Conservation (phyloP, 2,329 filamentous ascomycete genomes). For the Fusarium liriodendri region DNA sequence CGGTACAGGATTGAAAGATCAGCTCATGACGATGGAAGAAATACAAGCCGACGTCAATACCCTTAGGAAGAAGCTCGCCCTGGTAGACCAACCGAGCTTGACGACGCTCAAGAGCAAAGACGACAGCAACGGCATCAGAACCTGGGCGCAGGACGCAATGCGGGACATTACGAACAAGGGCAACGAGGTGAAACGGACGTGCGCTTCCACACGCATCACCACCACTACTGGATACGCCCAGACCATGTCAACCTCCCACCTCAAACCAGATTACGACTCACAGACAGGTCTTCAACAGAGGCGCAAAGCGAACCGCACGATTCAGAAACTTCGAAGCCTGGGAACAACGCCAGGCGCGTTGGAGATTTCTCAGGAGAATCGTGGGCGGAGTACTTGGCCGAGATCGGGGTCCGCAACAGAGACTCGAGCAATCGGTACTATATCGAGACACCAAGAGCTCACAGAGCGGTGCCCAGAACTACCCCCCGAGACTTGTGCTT, state of each 20-base stretch:
- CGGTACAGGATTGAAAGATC: neutral
- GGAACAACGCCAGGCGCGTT: slow-evolving; percentile 29
- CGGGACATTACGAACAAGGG: slow-evolving; percentile 36
- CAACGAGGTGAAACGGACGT: slow-evolving; percentile 43
- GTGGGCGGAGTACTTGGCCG: slow-evolving; percentile 43
- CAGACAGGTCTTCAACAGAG: slow-evolving; percentile 8
- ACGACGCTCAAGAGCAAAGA: slow-evolving; percentile 8
- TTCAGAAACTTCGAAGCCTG: slow-evolving; percentile 38
- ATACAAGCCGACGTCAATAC: slow-evolving; percentile 28
- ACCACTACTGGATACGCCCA: slow-evolving; percentile 68
- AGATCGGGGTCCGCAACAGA: slow-evolving; percentile 25
- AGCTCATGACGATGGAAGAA: slow-evolving; percentile 17
- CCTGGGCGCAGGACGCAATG: slow-evolving; percentile 38
- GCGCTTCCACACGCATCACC: slow-evolving; percentile 70
- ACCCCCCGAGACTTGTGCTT: neutral
- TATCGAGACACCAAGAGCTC: slow-evolving; percentile 30
- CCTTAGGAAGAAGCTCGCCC: slow-evolving; percentile 9
- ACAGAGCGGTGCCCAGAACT: slow-evolving; percentile 25
- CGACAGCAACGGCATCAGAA: slow-evolving; percentile 13
- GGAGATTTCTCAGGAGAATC: slow-evolving; percentile 31
- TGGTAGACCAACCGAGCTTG: slow-evolving; percentile 17
- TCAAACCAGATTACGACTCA: neutral
- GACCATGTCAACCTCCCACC: slow-evolving; percentile 34
- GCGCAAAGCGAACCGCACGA: slow-evolving; percentile 25
- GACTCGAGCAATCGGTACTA: slow-evolving; percentile 47